Percentiles rank a stretch among this genome's conserved stretches.
Evolutionary conservation across 176 grass and related monocot genomes (phyloP).

Genomic region (Triticum monococcum): DNA sequence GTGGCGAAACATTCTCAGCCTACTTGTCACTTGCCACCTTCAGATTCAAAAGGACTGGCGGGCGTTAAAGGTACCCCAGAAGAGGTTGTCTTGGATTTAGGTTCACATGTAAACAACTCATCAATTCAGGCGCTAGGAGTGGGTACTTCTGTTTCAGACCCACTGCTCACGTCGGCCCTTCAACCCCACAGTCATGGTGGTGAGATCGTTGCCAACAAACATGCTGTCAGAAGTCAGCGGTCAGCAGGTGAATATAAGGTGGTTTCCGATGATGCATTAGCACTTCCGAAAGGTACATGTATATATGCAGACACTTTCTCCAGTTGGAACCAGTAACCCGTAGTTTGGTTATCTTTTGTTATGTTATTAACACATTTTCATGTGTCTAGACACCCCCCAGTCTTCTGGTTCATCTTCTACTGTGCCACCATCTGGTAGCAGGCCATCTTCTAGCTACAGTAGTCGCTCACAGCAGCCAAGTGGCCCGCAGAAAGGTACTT

Average conservation of each 20-base stretch:
- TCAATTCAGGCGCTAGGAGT: conserved; percentile 8
- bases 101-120: conserved; percentile 18
- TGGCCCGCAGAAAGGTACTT: conserved; percentile 62
- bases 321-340: conserved; percentile 3
- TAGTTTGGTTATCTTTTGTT: not conserved
- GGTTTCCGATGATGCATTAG: conserved; percentile 13
- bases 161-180: conserved; percentile 31
- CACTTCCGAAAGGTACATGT: conserved; percentile 18
- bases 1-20: conserved; percentile 29
- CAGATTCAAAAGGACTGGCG: not conserved
- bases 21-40: conserved; percentile 19
- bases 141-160: conserved; percentile 34
- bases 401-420: conserved; percentile 37
- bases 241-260: conserved; percentile 8
- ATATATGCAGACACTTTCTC: not conserved
- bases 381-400: conserved; percentile 46
- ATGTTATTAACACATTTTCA: conserved; percentile 13
- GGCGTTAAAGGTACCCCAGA: conserved; percentile 30
- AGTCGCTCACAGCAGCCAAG: conserved; percentile 48
- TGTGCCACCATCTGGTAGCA: conserved; percentile 40
- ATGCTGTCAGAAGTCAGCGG: conserved; percentile 39
- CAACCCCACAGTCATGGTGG: conserved; percentile 6
- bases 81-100: conserved; percentile 19
- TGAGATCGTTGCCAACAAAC: conserved; percentile 38
- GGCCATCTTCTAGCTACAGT: conserved; percentile 60